Base-by-base conservation (phyloP, 768 basidiomycete genomes). In the Goffeauzyma gilvescens region DNA sequence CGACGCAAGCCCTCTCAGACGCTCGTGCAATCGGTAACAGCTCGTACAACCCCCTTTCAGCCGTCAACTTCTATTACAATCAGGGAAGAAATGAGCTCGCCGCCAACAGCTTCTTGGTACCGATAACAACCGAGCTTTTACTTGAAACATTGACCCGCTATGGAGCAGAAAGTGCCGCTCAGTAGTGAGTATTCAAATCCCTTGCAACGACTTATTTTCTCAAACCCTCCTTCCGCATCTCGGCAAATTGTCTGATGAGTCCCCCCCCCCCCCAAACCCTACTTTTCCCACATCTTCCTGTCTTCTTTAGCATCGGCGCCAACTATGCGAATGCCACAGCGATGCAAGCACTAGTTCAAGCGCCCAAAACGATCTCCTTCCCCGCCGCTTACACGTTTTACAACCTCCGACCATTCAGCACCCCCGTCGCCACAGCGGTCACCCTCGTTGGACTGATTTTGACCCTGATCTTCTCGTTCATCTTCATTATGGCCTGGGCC, bases 21-120 rank as follows among this genome's bases (percentile, higher is more conserved):
- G 68, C 69, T 10, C 55, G 69, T 10, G 50, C 53, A 25, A 66
- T 48, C 41, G 70, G 70, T 7, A 55, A 67, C 42, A 20, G 58
- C 6, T 41, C 57, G 5, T 71, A 69, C 45, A 57, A 68, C 42
- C 65, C 66, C 0, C 42, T 42, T 0, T 45, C 44, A 4, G 66
- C 65, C 6, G 63, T 69, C 32, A 52, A 59, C 4, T 60, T 67
- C n/a, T 67, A 62, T 44, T 72, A 69, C 50, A 49, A 62, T n/a
- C 68, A 69, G 50, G 69, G 65, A 10, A 57, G 70, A 13, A 62
- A 68, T 33, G 69, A 71, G 50, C 60, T 62, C 13, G 69, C 69
- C 1, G 52, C 62, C 7, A 63, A 60, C 7, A 68, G 54, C 43
- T 69, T 63, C 46, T 51, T 71, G 40, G 50, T 67, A 14, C 68